Base-by-base conservation (phyloP, 2,329 filamentous ascomycete species). In the Fusarium mangiferae region DNA sequence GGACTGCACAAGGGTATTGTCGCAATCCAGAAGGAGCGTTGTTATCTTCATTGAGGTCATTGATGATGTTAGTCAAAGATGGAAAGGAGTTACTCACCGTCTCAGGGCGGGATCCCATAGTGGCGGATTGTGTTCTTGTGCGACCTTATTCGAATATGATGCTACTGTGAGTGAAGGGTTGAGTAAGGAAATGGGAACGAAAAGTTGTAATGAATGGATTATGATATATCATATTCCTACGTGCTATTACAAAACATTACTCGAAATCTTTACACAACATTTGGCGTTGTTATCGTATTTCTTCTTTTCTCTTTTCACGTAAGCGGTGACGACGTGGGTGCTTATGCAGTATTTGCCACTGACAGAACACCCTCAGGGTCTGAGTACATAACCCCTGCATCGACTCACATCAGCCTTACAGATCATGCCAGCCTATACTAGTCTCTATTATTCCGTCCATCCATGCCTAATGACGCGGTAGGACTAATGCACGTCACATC, bases 31-130 rank as follows among this genome's bases (percentile, higher is more conserved):
- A 17, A 57, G 28, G 17, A 57, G 39, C 2, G 54, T 57, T 24
- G 54, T 44, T 30, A 57, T 45, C 38, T 57, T 57, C 13, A 13
- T 57, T 15, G 17, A 22, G 22, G 13, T 15, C 10, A 22, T 22
- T 28, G 3, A 22, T 22, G 3, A 11, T 22, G 6, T 24, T 8
- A 0, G 26, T 7, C 5, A 13, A 8, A 11, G 0, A 5, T 22
- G 4, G 45, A 48, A 48, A 1, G 4, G 13, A 22, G 20, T 28
- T 24, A 5, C 39, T 20, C 12, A 45, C 54, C 3, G 2, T 57
- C 2, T 44, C 18, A 10, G 39, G 2, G 5, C 12, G 39, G 7
- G 54, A 57, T 30, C 54, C 39, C 39, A 57, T 57, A 9, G 18
- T 57, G 28, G 20, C 9, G 7, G 20, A 30, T n/a, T 44, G 3